phyloP scores from a whole-genome alignment of 1,284 basidiomycete genomes.

The Afroboletus lepidellus region DNA sequence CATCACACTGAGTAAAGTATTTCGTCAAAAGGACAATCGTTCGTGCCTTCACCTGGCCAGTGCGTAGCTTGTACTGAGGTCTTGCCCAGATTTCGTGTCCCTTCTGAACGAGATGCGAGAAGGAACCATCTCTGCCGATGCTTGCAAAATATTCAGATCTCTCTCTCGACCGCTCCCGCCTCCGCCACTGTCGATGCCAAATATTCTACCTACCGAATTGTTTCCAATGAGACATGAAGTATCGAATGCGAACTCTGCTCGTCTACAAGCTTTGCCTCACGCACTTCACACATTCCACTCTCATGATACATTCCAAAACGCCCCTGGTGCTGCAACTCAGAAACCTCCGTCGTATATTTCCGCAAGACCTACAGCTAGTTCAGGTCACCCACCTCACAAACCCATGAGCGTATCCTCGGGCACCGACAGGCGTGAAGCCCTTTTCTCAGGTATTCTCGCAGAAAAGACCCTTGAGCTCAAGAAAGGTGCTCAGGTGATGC shows the following conservation, averaged over 20 bases:
- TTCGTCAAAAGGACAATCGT: constrained; percentile 56
- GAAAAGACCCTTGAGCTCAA: constrained; percentile 54
- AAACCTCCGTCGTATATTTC: constrained; percentile 5
- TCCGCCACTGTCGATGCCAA: constrained; percentile 25
- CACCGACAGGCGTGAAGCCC: constrained; percentile 40
- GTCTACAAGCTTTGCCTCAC: constrained; percentile 33
- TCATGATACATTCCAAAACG: constrained; percentile 35
- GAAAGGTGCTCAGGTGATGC: constrained; percentile 54
- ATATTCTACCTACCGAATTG: constrained; percentile 38
- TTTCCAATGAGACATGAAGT: constrained; percentile 39
- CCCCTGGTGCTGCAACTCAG: not conserved
- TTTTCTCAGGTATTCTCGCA: constrained; percentile 54
- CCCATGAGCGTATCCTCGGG: constrained; percentile 7
- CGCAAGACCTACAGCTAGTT: not conserved
- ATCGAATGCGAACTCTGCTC: constrained; percentile 34
- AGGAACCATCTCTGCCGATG: constrained; percentile 42
- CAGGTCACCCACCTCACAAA: constrained; percentile 11
- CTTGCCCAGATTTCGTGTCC: constrained; percentile 55
- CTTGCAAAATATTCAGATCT: constrained; percentile 40
- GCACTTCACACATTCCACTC: constrained; percentile 28
- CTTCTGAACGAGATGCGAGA: constrained; percentile 73
- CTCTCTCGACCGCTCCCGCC: constrained; percentile 40
- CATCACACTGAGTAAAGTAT: constrained; percentile 76
- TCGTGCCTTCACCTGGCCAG: constrained; percentile 10
- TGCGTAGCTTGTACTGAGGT: not conserved